Evolutionary conservation across 2,329 filamentous ascomycete species (phyloP), one percentile per base, ranked within the genome.

Genomic region (Aspergillus sp.): DNA sequence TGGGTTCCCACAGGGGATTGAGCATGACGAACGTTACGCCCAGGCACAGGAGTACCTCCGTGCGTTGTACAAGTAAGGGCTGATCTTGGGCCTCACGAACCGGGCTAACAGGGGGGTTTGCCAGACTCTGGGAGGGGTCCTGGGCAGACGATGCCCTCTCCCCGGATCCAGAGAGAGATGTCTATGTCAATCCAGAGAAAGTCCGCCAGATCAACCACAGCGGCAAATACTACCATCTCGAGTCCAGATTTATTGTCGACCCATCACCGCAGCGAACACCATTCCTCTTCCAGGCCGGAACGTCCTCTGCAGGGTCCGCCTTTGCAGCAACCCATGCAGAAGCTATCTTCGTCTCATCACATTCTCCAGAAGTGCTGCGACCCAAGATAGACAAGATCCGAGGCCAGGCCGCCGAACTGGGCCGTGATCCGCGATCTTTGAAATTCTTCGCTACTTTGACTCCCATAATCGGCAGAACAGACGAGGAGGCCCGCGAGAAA

Each of bases 11-110:
- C 21, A 21, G 21, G 21, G 21, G 21, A 82, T 85, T 33, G 81
- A 85, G 56, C 85, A 87, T 61, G 86, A 88, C 43, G 79, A 87
- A 66, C 77, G 85, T 23, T 87, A 87, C 60, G 76, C 73, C 0
- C 82, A 85, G 63, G 85, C 85, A 0, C 84, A 87, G 54, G 85
- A 88, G 61, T 88, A 87, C 63, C 70, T 88, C 23, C 71, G 79
- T 1, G 81, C 88, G 0, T 70, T 87, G 3, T 88, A 88, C 69
- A 88, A 87, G 80, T 83, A 67, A 46, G 57, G n/a, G 39, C 37
- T 14, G 6, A 6, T 37, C 33, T 15, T 41, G 31, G 48, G 52
- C 15, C 52, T 39, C 14, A 33, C 11, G 7, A n/a, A 7, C 21
- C 21, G 3, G 21, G 3, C 21, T 21, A 21, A 21, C 21, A 21